phyloP scores from a whole-genome alignment of 2,329 filamentous ascomycete species.

The Tolypocladium guangdongense region DNA sequence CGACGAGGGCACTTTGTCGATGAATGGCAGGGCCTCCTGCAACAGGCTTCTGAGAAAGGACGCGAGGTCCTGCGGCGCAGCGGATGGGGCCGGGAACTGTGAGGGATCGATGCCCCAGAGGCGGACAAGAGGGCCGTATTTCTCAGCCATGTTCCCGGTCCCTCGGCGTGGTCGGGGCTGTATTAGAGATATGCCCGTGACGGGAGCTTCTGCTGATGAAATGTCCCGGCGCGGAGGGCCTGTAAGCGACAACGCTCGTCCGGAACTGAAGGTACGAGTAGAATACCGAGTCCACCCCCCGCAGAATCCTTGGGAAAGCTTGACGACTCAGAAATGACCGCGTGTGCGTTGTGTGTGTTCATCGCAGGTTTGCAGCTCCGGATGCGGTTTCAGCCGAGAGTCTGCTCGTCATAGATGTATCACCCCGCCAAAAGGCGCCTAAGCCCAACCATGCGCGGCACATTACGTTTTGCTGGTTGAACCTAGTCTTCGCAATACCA shows the following conservation, averaged over 20 bases:
- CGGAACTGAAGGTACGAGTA: neutral
- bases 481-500: neutral
- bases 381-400: neutral
- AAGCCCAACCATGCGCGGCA: neutral
- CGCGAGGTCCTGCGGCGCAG: conserved; percentile 30
- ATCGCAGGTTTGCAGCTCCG: neutral
- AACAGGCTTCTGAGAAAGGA: conserved; percentile 43
- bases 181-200: neutral
- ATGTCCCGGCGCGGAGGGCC: neutral
- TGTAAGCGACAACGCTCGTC: neutral
- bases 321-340: neutral
- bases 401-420: neutral
- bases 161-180: neutral
- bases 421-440: neutral
- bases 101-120: conserved; percentile 39
- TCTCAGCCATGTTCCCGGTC: conserved; percentile 4
- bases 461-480: no score
- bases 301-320: neutral
- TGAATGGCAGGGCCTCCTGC: conserved; percentile 47
- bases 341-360: neutral
- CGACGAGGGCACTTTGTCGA: conserved; percentile 39
- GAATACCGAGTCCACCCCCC: neutral
- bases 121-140: conserved; percentile 37
- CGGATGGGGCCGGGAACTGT: conserved; percentile 33
- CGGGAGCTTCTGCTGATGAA: no score